Conservation (phyloP, 1,284 basidiomycete genomes). For the Sanghuangporus sanghuang region DNA sequence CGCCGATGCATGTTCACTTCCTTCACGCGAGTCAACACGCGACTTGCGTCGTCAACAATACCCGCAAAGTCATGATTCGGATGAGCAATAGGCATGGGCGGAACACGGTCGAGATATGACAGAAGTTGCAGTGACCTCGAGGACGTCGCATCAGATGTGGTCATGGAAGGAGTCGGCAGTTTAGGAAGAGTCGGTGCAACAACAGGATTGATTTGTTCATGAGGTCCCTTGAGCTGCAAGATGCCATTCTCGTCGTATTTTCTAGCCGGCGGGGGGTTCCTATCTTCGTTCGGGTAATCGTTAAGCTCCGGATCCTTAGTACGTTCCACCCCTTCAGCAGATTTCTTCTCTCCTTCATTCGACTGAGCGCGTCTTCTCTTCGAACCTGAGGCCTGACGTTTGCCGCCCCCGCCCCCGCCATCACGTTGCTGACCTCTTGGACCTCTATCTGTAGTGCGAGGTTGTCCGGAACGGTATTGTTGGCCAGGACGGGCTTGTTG, state of each 20-base stretch:
- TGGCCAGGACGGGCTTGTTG: no score
- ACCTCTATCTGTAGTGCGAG: not conserved
- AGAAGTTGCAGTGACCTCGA: not conserved
- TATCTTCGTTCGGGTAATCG: slow-evolving; percentile 4
- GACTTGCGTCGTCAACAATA: slow-evolving; percentile 12
- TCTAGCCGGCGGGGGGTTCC: not conserved
- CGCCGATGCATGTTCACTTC: slow-evolving; percentile 3
- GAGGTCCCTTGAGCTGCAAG: slow-evolving; percentile 7
- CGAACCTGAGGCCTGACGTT: not conserved
- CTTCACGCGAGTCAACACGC: slow-evolving; percentile 11
- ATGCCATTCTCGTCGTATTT: slow-evolving; percentile 8
- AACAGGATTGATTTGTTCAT: slow-evolving; percentile 1
- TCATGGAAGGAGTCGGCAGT: not conserved
- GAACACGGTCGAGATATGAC: slow-evolving; percentile 7
- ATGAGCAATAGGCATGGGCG: not conserved
- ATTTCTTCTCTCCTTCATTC: not conserved
- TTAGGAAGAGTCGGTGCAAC: not conserved
- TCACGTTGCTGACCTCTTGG: not conserved
- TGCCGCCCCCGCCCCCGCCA: not conserved
- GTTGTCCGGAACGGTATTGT: not conserved
- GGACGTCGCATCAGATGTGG: not conserved
- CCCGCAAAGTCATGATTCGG: not conserved
- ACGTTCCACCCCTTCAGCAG: not conserved
- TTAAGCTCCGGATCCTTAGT: slow-evolving; percentile 6
- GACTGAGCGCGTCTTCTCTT: not conserved